phyloP scores from a whole-genome alignment of 768 basidiomycete genomes.

The Boletus edulis region DNA sequence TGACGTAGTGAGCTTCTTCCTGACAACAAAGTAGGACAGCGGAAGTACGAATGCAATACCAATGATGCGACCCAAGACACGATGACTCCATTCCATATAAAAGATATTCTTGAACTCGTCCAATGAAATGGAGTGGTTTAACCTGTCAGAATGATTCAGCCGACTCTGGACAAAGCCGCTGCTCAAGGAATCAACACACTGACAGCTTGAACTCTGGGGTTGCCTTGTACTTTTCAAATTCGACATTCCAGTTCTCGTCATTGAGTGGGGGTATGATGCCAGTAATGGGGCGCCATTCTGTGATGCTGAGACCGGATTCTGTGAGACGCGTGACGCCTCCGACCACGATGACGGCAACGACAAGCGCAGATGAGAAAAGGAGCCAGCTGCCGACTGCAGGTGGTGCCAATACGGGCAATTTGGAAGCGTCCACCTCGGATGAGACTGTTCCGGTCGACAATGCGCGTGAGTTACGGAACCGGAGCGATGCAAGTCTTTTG shows the following conservation, averaged over 20 bases:
- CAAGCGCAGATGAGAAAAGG: conserved; percentile 76
- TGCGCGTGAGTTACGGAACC: conserved; percentile 33
- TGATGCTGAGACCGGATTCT: conserved; percentile 96
- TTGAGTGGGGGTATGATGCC: conserved; percentile 85
- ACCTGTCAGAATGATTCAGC: conserved; percentile 40
- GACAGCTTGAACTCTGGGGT: conserved; percentile 97
- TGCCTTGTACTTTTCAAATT: conserved; percentile 91
- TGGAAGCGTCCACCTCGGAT: conserved; percentile 18
- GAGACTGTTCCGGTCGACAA: conserved; percentile 36
- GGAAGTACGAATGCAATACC: conserved; percentile 83
- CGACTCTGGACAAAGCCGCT: background rate
- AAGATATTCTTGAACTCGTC: conserved; percentile 95
- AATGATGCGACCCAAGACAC: conserved; percentile 85
- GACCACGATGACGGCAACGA: conserved; percentile 90
- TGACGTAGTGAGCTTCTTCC: conserved; percentile 63
- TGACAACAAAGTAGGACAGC: conserved; percentile 72
- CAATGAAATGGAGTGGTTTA: conserved; percentile 86
- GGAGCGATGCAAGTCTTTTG: conserved; percentile 4
- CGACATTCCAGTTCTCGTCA: conserved; percentile 72
- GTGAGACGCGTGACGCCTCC: conserved; percentile 96
- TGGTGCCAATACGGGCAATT: conserved; percentile 58
- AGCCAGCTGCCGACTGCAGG: conserved; percentile 83
- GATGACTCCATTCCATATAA: conserved; percentile 98
- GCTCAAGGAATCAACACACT: conserved; percentile 30
- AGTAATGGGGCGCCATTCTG: conserved; percentile 94